Evolutionary conservation across 2,329 filamentous ascomycete species (phyloP).

Genomic region (Purpureocillium lavendulum): DNA sequence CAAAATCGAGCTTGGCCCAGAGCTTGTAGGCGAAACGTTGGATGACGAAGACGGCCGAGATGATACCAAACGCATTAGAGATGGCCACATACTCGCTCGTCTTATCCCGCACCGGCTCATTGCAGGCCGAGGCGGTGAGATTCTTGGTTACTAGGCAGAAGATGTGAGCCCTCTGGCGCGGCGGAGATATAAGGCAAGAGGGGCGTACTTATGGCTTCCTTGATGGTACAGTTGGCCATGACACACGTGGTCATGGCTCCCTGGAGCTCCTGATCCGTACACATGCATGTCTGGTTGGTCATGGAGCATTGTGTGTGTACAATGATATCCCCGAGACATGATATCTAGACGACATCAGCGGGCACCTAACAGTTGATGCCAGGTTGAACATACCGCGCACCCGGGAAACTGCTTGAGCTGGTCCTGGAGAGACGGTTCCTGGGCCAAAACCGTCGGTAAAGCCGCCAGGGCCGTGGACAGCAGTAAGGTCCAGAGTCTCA

Average conservation of each 20-base stretch:
- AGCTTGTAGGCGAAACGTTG: constrained; percentile 30
- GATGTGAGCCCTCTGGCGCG: neutral
- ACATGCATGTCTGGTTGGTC: constrained; percentile 21
- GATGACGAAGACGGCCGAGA: constrained; percentile 30
- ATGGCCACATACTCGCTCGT: constrained; percentile 24
- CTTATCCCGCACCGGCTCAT: constrained; percentile 18
- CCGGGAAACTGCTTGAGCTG: neutral
- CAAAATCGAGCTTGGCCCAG: constrained; percentile 23
- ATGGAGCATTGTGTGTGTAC: constrained; percentile 15
- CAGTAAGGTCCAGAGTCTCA: neutral
- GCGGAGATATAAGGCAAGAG: neutral
- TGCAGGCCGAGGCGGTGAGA: constrained; percentile 11
- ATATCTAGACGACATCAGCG: neutral
- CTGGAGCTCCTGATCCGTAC: constrained; percentile 17
- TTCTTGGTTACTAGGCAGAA: constrained; percentile 14
- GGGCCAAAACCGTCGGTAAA: neutral
- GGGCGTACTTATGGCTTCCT: constrained; percentile 21
- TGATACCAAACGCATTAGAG: constrained; percentile 20
- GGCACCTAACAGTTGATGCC: neutral
- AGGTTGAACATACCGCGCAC: constrained; percentile 2
- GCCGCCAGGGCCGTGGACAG: neutral
- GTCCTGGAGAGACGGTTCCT: neutral
- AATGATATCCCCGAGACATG: constrained; percentile 16
- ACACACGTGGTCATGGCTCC: constrained; percentile 18
- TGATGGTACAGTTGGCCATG: constrained; percentile 17